Evolutionary conservation across 1,284 basidiomycete genomes (phyloP).

Genomic region (Rhizoctonia solani): DNA sequence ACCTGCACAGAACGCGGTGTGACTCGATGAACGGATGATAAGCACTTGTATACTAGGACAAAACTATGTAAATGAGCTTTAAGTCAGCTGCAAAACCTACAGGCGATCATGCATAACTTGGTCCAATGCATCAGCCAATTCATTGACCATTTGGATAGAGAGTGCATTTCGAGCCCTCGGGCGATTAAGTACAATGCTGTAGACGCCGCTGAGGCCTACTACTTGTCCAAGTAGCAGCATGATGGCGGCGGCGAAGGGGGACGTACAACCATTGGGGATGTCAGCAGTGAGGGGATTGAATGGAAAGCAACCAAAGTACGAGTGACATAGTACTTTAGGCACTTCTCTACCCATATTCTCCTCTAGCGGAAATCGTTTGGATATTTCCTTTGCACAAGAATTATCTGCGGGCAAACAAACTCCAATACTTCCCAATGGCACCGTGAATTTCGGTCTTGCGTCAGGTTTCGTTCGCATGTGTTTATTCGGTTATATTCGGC

Average conservation of each 20-base stretch:
- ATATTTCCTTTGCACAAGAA: neutral
- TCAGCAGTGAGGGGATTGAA: neutral
- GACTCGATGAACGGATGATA: slow-evolving; percentile 73
- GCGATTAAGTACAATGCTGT: slow-evolving; percentile 6
- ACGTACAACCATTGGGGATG: slow-evolving; percentile 20
- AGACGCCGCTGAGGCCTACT: slow-evolving; percentile 4
- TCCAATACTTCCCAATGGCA: neutral
- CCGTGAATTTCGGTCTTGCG: neutral
- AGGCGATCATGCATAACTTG: neutral
- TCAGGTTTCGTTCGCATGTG: neutral
- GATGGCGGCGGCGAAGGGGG: neutral
- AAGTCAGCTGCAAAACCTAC: neutral
- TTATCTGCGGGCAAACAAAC: neutral
- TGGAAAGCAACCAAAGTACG: neutral
- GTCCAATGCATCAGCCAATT: slow-evolving; percentile 16
- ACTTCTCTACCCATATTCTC: neutral
- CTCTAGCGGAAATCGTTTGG: neutral
- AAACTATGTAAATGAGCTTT: neutral
- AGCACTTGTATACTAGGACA: slow-evolving; percentile 67
- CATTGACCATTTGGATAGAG: slow-evolving; percentile 13
- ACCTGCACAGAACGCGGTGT: slow-evolving; percentile 85
- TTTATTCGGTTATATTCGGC: slow-evolving; percentile 1
- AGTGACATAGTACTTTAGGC: neutral
- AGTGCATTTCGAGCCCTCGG: slow-evolving; percentile 19
- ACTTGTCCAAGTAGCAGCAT: slow-evolving; percentile 23